Evolutionary conservation across 768 basidiomycete species (phyloP).

Genomic region (Leccinum barrowsii): DNA sequence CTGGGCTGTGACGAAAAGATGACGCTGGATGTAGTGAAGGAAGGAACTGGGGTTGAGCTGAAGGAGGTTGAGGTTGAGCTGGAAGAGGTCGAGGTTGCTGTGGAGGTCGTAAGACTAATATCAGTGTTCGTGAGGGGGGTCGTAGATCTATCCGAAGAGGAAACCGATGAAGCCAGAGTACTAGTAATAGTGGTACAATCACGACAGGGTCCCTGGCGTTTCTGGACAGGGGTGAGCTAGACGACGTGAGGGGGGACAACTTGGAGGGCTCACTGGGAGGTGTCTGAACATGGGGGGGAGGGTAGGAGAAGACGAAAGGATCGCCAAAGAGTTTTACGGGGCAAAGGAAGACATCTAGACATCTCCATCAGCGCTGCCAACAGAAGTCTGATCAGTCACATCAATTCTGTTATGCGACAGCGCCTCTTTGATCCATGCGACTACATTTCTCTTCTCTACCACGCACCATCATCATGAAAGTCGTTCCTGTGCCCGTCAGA

Average conservation of each 20-base stretch:
- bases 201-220: not conserved
- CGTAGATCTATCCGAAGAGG: not conserved
- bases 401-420: conserved; percentile 5
- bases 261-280: conserved; percentile 1
- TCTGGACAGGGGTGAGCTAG: conserved; percentile 8
- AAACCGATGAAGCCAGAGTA: no score
- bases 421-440: conserved; percentile 17
- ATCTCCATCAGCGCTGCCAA: not conserved
- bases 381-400: no score
- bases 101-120: not conserved
- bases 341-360: not conserved
- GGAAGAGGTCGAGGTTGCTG: not conserved
- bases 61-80: not conserved
- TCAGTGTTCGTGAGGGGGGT: not conserved
- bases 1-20: not conserved
- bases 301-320: not conserved
- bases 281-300: not conserved
- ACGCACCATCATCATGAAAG: conserved; percentile 59
- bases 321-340: not conserved
- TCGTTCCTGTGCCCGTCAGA: conserved; percentile 76
- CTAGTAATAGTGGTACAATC: not conserved
- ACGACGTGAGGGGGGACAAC: not conserved
- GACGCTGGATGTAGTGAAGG: not conserved
- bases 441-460: conserved; percentile 12
- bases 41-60: not conserved